Percentiles rank a stretch among this genome's conserved stretches.
These are phyloP conservation scores for Thozetella sp. DNA, from an alignment of 495 filamentous ascomycete genomes.

Conservation along the genomic window DNA sequence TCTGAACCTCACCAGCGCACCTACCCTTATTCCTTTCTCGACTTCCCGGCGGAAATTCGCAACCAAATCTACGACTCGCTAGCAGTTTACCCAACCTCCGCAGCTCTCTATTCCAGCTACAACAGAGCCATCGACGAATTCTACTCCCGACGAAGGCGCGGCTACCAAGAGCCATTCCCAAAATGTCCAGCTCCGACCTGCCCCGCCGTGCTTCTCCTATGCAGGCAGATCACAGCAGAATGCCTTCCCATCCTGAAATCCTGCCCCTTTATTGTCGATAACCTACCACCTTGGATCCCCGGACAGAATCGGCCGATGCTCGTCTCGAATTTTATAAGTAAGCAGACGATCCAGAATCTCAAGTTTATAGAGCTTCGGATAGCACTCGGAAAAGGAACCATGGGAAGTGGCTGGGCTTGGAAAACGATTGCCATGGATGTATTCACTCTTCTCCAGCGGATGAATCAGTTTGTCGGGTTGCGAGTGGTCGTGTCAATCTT, in stretches of 20 bases:
- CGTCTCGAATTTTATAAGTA: conserved; percentile 26
- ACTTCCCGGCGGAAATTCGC: conserved; percentile 31
- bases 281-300: conserved; percentile 37
- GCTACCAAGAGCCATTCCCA: conserved; percentile 9
- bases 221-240: conserved; percentile 32
- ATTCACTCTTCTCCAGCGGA: conserved; percentile 19
- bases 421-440: conserved; percentile 16
- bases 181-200: conserved; percentile 19
- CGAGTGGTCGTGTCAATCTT: conserved; percentile 28
- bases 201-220: conserved; percentile 34
- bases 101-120: conserved; percentile 25
- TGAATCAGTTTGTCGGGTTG: conserved; percentile 25
- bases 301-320: conserved; percentile 19
- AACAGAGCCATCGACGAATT: conserved; percentile 23
- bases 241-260: conserved; percentile 20
- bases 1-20: no score
- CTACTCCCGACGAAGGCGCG: neutral
- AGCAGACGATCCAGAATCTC: conserved; percentile 25
- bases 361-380: conserved; percentile 29
- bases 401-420: conserved; percentile 31
- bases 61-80: conserved; percentile 29
- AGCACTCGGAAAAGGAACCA: conserved; percentile 23
- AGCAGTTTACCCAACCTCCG: conserved; percentile 23
- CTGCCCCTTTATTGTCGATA: conserved; percentile 28
- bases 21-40: conserved; percentile 18